Conservation (phyloP, 805 yeast species). For the Scheffersomyces amazonensis region DNA sequence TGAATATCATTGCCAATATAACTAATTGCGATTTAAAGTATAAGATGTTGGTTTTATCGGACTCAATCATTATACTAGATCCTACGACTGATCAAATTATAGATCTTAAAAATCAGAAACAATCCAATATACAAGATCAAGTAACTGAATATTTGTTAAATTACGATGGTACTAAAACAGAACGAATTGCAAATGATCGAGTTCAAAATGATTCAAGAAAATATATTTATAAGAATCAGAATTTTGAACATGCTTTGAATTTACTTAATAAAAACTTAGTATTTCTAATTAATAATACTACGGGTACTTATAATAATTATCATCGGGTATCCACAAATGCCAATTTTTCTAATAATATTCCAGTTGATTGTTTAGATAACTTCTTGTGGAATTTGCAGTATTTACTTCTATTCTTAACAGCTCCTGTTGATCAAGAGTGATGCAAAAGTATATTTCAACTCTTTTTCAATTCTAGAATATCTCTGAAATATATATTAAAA, state of each 20-base stretch:
- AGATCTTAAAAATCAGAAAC: too few species aligned
- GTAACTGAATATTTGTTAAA: slow-evolving; percentile 19
- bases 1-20: slow-evolving; percentile 21
- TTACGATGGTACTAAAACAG: slow-evolving; percentile 20
- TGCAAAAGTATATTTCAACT: too few species aligned
- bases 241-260: slow-evolving; percentile 31
- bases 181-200: slow-evolving; percentile 10
- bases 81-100: slow-evolving; percentile 9
- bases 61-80: slow-evolving; percentile 21
- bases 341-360: slow-evolving; percentile 15
- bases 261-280: slow-evolving; percentile 30
- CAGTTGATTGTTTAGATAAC: slow-evolving; percentile 38
- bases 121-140: too few species aligned
- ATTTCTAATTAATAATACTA: slow-evolving; percentile 18
- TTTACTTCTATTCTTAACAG: slow-evolving; percentile 31
- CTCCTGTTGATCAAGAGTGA: slow-evolving; percentile 6
- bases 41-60: slow-evolving; percentile 21
- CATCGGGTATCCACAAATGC: slow-evolving; percentile 7
- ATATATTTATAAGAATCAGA: slow-evolving; percentile 13
- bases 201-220: slow-evolving; percentile 8
- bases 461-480: too few species aligned
- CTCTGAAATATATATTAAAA: too few species aligned
- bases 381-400: slow-evolving; percentile 40
- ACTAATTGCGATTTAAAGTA: slow-evolving; percentile 25
- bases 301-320: slow-evolving; percentile 4